A percentile compares a stretch with the other conserved stretches of the same genome.
Conservation (phyloP, 2,329 filamentous ascomycete species). For the Amphichorda felina region DNA sequence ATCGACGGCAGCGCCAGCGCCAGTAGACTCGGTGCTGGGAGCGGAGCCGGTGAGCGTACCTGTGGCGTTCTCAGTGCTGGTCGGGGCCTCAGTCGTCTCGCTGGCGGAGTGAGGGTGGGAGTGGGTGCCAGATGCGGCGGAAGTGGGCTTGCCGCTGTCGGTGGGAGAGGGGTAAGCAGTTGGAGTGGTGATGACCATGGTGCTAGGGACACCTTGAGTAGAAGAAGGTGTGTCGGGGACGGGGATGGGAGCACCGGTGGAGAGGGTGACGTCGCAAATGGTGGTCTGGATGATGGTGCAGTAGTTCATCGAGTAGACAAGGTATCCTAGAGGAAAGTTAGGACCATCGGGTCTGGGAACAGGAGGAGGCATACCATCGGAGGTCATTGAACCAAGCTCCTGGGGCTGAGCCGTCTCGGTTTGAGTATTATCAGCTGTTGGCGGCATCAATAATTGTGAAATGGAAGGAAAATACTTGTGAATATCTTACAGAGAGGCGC, state of each 20-base stretch:
- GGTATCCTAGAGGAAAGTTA: neutral
- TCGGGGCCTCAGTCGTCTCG: too few relatives aligned
- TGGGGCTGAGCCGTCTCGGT: conserved; percentile 17
- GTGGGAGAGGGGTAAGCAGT: too few relatives aligned
- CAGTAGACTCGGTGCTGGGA: conserved; percentile 11
- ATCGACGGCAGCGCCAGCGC: conserved; percentile 13
- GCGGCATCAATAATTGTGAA: neutral
- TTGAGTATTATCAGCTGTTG: conserved; percentile 13
- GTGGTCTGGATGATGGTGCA: conserved; percentile 22
- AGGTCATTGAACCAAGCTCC: conserved; percentile 17
- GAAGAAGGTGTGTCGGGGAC: too few relatives aligned
- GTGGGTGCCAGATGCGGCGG: too few relatives aligned
- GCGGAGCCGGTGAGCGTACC: conserved; percentile 6
- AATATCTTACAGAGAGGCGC: conserved; percentile 10
- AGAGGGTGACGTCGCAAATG: conserved; percentile 17
- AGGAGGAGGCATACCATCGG: conserved; percentile 13
- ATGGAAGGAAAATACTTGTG: neutral
- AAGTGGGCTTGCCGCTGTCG: too few relatives aligned
- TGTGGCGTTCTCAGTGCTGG: conserved; percentile 3
- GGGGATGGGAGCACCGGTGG: conserved; percentile 9
- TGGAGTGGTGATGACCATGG: too few relatives aligned
- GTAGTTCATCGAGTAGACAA: conserved; percentile 22
- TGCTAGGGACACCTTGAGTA: too few relatives aligned
- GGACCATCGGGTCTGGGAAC: neutral
- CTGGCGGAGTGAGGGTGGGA: too few relatives aligned